Evolutionary conservation across 805 yeast species (phyloP), one percentile per base, ranked within the genome.

Genomic region (Sungouiozyma ichnusensis): DNA sequence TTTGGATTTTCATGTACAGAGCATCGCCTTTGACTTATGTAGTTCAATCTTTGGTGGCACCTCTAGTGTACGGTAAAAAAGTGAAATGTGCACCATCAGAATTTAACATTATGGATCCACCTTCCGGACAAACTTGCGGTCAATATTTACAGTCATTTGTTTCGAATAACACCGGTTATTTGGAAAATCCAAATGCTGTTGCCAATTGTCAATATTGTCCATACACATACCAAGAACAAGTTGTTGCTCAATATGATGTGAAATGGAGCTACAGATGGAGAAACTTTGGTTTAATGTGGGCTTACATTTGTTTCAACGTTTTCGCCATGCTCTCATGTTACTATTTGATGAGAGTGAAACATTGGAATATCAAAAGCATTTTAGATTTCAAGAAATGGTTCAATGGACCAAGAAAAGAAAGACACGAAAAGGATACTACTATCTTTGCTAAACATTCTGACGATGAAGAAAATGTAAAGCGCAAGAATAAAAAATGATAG

Each of bases 201-300:
- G 52, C 63, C 1, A 44, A 53, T 13, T 85, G 95, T 65, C 48
- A 62, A 8, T 81, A 65, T 65, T 85, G 95, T 64, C 64, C 76
- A 32, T 66, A 74, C 52, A 49, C 63, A 13, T 51, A 59, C 16
- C 83, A 90, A 19, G 77, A 85, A 58, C 69, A 65, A 4, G 86
- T 67, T 60, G 73, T 86, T 62, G 62, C 48, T 0, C 47, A 58
- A 60, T 73, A 62, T 48, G 57, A 62, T 42, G 62, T 68, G 39
- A 48, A 48, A 20, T 69, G 66, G 60, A 42, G 49, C n/a, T 65
- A 73, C 51, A 74, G 79, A 65, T 77, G 85, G 84, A 75, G 83
- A 69, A 74, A 79, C 54, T 68, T 69, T 49, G 85, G 85, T 51
- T 68, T 78, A 49, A 65, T 73, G 60, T 64, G 67, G 64, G 70